phyloP scores from a whole-genome alignment of 495 filamentous ascomycete genomes.

The Hypomontagnella monticulosa region DNA sequence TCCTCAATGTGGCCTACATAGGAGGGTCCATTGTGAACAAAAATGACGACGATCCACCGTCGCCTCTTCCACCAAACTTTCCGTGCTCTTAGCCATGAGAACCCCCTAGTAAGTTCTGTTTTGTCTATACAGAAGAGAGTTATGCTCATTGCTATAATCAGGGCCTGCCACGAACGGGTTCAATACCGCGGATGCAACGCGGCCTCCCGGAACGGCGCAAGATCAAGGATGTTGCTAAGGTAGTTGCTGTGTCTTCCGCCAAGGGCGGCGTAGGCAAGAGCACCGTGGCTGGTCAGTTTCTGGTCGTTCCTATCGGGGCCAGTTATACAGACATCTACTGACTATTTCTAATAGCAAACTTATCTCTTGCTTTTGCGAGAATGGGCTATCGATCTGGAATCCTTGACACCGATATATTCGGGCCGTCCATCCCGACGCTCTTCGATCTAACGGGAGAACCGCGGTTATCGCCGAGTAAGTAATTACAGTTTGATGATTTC shows the following conservation, averaged over 20 bases:
- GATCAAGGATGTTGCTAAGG: constrained; percentile 83
- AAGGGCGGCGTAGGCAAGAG: constrained; percentile 98
- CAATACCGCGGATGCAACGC: constrained; percentile 82
- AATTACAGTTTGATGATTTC: not conserved
- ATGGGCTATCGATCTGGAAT: constrained; percentile 83
- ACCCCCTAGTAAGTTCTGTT: constrained; percentile 73
- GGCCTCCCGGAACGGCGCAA: constrained; percentile 82
- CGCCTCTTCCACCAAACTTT: constrained; percentile 76
- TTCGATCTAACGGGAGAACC: constrained; percentile 81
- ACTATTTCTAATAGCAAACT: constrained; percentile 68
- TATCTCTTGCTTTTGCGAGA: constrained; percentile 84
- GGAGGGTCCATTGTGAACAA: not conserved
- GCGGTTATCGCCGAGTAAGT: constrained; percentile 68
- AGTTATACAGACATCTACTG: not conserved
- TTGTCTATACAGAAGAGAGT: not conserved
- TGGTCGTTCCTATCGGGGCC: not conserved
- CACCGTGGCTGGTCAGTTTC: constrained; percentile 77
- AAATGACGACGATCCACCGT: constrained; percentile 57
- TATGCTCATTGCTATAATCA: constrained; percentile 47
- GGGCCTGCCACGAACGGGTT: constrained; percentile 84
- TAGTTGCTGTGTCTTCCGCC: constrained; percentile 91
- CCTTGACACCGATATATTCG: constrained; percentile 96
- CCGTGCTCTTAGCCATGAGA: constrained; percentile 80
- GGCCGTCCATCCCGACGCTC: constrained; percentile 91
- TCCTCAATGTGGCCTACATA: too few relatives aligned